Evolutionary conservation across 257 asterid species (phyloP), one percentile per base, ranked within the genome.

Genomic region (Hygrophila difformis): DNA sequence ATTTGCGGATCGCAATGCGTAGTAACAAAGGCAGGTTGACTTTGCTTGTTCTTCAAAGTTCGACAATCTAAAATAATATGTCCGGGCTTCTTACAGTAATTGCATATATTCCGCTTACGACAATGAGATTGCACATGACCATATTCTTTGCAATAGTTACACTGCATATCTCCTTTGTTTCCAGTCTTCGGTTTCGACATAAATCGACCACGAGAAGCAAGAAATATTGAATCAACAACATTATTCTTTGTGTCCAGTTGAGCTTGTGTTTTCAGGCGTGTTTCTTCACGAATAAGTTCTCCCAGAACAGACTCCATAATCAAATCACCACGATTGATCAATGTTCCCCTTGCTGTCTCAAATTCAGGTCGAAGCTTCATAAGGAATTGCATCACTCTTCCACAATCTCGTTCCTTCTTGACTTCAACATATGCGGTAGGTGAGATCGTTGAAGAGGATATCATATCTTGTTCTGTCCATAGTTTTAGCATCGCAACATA

Each of bases 271-370:
- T 51, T 51, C 22, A 51, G 8, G 0, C 15, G 17, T 37, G 57
- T 20, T 39, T 51, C 57, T 6, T 51, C 57, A 21, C 24, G 47
- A 51, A 51, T 11, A 39, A 51, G 57, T 7, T 51, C 47, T 20
- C 57, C 47, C 20, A 51, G 14, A 7, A 37, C 16, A 37, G 36
- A 38, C 10, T 51, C 39, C 12, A 51, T 36, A 8, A 12, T 51
- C 17, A 51, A 21, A 23, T 39, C 12, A 8, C 47, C 57, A 12
- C 17, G 47, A 51, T 51, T 38, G 21, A 51, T 37, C 14, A 51
- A 19, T 8, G 37, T 13, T 8, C 17, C 57, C 35, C 57, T 51
- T 15, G 57, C 21, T 12, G 6, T 51, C 13, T 51, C 47, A 51
- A 51, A 37, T 38, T 51, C 47, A 13, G 38, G 57, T 16, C 57